A percentile compares a stretch with the other conserved stretches of the same genome.
These are phyloP conservation scores for Spirogloea muscicola DNA, from an alignment of 139 green algal species.

Conservation along the genomic window DNA sequence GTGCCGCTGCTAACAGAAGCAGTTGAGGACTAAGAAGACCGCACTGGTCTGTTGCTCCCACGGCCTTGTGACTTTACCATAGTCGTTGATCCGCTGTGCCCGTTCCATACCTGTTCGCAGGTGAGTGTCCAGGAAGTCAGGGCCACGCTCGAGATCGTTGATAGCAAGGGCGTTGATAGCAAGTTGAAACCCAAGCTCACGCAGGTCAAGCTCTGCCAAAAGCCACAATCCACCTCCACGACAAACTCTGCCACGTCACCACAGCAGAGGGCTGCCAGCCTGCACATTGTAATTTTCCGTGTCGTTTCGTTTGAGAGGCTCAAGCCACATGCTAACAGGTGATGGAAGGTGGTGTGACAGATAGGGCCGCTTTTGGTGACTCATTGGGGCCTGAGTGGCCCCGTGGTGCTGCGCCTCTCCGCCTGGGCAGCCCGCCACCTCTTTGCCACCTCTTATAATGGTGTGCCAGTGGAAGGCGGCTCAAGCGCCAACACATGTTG, in stretches of 20 bases:
- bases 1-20: too few relatives aligned
- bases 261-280: not conserved
- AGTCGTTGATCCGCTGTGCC: not conserved
- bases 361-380: conserved; percentile 41
- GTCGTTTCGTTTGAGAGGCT: not conserved
- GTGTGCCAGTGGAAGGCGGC: not conserved
- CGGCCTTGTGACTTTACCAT: not conserved
- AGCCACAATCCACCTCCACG: not conserved
- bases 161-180: not conserved
- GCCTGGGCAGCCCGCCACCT: conserved; percentile 34
- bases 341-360: not conserved
- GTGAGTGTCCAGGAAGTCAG: conserved; percentile 18
- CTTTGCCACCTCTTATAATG: conserved; percentile 1
- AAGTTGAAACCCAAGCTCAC: conserved; percentile 14
- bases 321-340: not conserved
- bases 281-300: not conserved
- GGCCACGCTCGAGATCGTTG: conserved; percentile 6
- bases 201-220: conserved; percentile 7
- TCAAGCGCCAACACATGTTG: not conserved
- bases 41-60: not conserved
- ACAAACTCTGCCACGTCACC: not conserved
- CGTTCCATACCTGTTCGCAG: not conserved
- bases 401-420: conserved; percentile 37
- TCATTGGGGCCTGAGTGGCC: conserved; percentile 41
- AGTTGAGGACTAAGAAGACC: not conserved